Conservation (phyloP, 2,329 filamentous ascomycete genomes). For the Nemania sp. region DNA sequence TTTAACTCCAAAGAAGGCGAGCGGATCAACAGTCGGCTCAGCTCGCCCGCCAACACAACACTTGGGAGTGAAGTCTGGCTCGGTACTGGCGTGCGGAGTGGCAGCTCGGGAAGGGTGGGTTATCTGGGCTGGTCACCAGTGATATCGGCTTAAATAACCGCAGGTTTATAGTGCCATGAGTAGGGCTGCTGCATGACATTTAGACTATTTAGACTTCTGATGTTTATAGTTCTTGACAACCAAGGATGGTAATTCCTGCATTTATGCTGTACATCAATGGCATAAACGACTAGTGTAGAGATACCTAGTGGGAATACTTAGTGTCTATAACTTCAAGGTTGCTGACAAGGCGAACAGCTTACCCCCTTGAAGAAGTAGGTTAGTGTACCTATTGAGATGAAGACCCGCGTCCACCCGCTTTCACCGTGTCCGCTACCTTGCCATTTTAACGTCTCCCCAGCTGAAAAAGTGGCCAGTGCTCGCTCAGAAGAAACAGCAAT, state of each 20-base stretch:
- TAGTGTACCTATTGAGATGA: conserved; percentile 18
- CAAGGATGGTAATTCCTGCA: neutral
- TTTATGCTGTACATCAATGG: neutral
- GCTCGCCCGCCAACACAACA: too few species aligned
- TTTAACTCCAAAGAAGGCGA: too few species aligned
- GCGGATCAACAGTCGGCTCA: conserved; percentile 14
- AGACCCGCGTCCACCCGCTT: conserved; percentile 8
- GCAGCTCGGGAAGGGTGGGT: conserved; percentile 24
- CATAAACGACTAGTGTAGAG: neutral
- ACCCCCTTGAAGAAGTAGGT: neutral
- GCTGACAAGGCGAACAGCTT: neutral
- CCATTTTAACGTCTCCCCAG: too few species aligned
- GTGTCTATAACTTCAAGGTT: too few species aligned
- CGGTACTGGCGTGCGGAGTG: conserved; percentile 14
- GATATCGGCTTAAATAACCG: neutral
- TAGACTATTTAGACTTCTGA: neutral
- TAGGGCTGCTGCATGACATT: conserved; percentile 1
- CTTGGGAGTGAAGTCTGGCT: too few species aligned
- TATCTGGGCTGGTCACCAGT: too few species aligned
- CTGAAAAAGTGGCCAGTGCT: too few species aligned
- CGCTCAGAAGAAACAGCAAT: too few species aligned
- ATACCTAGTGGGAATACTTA: neutral
- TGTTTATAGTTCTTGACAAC: neutral
- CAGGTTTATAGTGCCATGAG: too few species aligned
- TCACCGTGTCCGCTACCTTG: too few species aligned